These are phyloP conservation scores for Domatiomyces catenatus DNA, from an alignment of 2,329 filamentous ascomycete species.

Conservation along the genomic window DNA sequence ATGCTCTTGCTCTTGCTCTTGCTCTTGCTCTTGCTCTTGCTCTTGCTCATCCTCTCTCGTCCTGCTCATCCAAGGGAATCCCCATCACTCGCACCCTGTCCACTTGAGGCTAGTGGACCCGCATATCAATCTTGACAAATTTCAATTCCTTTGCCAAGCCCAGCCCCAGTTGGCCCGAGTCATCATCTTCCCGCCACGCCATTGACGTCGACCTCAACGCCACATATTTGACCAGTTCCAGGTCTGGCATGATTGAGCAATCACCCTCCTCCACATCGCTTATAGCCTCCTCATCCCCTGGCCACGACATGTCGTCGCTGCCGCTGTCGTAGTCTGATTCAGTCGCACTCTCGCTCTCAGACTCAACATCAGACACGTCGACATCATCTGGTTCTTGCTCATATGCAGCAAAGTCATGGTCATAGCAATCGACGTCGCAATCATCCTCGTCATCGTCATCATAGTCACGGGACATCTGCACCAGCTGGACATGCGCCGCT, in stretches of 20 bases:
- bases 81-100: too few species aligned
- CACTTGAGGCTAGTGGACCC: too few species aligned
- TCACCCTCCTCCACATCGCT: not conserved
- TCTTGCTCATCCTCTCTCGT: too few species aligned
- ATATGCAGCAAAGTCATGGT: slow-evolving; percentile 6
- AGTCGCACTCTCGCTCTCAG: not conserved
- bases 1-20: too few species aligned
- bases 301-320: not conserved
- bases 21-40: too few species aligned
- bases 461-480: slow-evolving; percentile 2
- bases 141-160: too few species aligned
- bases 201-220: not conserved
- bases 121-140: too few species aligned
- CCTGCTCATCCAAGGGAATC: too few species aligned
- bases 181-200: too few species aligned
- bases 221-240: not conserved
- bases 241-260: not conserved
- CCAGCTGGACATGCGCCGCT: not conserved
- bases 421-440: slow-evolving; percentile 3
- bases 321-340: not conserved
- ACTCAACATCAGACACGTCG: not conserved
- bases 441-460: not conserved
- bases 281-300: not conserved
- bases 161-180: too few species aligned
- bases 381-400: not conserved